Conservation (phyloP, 768 basidiomycete genomes). For the Auricularia auricula-judae region DNA sequence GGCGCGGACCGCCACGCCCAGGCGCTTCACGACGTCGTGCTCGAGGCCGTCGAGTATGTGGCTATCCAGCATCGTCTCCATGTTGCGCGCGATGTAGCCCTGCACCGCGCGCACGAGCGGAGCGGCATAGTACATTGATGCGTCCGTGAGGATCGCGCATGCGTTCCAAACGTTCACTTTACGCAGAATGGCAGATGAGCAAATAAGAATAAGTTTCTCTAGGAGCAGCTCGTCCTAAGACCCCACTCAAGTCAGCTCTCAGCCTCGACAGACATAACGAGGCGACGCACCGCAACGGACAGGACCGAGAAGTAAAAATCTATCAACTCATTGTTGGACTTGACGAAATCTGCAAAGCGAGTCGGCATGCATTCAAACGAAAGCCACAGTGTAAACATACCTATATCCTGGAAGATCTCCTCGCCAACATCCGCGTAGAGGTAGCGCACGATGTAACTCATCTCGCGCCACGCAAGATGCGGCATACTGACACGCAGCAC, state of each 20-base stretch:
- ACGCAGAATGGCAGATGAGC: constrained; percentile 62
- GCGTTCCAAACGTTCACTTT: constrained; percentile 65
- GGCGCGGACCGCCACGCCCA: constrained; percentile 44
- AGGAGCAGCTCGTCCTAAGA: constrained; percentile 75
- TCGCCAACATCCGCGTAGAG: constrained; percentile 62
- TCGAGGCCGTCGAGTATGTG: constrained; percentile 71
- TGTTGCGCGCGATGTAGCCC: constrained; percentile 68
- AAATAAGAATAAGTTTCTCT: constrained; percentile 74
- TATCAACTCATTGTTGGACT: constrained; percentile 61
- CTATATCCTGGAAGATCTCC: constrained; percentile 61
- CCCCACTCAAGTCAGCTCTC: not conserved
- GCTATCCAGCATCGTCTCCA: constrained; percentile 79
- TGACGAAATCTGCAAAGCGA: constrained; percentile 40
- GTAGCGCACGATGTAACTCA: constrained; percentile 66
- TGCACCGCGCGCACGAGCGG: constrained; percentile 62
- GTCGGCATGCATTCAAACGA: constrained; percentile 3
- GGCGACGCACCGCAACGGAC: constrained; percentile 58
- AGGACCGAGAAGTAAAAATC: constrained; percentile 84
- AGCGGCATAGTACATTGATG: constrained; percentile 61
- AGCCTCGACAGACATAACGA: too few species aligned
- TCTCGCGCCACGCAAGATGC: constrained; percentile 63
- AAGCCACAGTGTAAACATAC: constrained; percentile 26
- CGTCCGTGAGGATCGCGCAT: constrained; percentile 70
- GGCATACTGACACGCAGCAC: constrained; percentile 53
- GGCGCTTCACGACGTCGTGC: constrained; percentile 49